These are phyloP conservation scores for Globisporangium canariense DNA, from an alignment of 352 stramenopile genomes.

Conservation along the genomic window DNA sequence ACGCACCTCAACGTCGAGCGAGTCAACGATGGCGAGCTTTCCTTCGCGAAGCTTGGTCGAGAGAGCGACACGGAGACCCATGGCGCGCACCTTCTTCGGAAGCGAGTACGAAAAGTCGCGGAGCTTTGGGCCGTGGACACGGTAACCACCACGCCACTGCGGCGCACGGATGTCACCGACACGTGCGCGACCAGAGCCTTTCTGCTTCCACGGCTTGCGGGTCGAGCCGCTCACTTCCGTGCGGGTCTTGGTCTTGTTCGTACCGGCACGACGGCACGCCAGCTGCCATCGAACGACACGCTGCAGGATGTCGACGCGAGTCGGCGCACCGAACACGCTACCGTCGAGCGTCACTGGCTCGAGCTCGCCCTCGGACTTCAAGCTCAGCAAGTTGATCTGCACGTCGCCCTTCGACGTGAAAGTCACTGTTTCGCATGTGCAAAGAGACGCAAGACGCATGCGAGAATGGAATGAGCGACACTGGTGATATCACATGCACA, in stretches of 20 bases:
- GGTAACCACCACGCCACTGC: conserved; percentile 84
- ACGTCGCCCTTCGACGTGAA: conserved; percentile 56
- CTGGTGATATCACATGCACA: too few relatives aligned
- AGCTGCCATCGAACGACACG: conserved; percentile 88
- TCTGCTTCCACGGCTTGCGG: conserved; percentile 87
- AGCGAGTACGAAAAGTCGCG: conserved; percentile 87
- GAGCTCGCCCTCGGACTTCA: conserved; percentile 40
- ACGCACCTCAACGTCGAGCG: conserved; percentile 70
- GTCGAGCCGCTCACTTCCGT: conserved; percentile 85
- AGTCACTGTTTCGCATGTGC: conserved; percentile 22
- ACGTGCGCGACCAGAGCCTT: conserved; percentile 81
- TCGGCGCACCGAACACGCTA: conserved; percentile 72
- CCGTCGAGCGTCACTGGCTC: conserved; percentile 56
- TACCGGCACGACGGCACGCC: conserved; percentile 75
- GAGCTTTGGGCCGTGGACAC: conserved; percentile 79
- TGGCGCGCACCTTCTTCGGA: conserved; percentile 86
- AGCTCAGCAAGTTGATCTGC: conserved; percentile 61
- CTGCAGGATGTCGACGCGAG: conserved; percentile 85
- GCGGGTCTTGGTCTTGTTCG: conserved; percentile 89
- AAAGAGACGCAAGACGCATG: not conserved
- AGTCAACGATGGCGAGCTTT: conserved; percentile 81
- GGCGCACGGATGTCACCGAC: conserved; percentile 85
- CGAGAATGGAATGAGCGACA: not conserved
- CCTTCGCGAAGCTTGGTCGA: conserved; percentile 87
- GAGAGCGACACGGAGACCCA: conserved; percentile 81